These are phyloP conservation scores for Annulohypoxylon moriforme DNA, from an alignment of 495 filamentous ascomycete genomes.

Conservation along the genomic window DNA sequence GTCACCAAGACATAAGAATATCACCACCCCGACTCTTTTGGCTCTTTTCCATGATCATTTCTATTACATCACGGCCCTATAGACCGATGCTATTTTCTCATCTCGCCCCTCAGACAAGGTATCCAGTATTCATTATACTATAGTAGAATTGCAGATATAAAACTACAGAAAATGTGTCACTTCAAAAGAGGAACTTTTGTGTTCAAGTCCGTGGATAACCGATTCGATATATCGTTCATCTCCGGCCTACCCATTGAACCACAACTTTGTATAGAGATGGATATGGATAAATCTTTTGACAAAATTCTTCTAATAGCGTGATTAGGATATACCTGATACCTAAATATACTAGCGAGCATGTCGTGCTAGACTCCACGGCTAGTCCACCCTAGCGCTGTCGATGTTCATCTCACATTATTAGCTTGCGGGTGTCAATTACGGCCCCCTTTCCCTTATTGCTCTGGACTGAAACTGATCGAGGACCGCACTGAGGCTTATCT, in stretches of 20 bases:
- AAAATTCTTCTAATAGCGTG: neutral
- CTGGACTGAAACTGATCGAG: neutral
- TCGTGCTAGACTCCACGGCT: neutral
- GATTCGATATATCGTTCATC: constrained; percentile 1
- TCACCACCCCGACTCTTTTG: neutral
- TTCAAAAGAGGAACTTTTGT: neutral
- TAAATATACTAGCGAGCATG: neutral
- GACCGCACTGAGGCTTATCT: neutral
- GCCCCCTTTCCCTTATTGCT: neutral
- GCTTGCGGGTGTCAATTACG: neutral
- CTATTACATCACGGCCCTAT: neutral
- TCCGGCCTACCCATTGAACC: neutral
- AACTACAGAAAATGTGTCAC: no score
- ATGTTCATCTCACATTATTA: constrained; percentile 6
- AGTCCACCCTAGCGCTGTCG: constrained; percentile 2
- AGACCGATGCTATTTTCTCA: neutral
- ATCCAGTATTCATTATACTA: no score
- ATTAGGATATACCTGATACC: neutral
- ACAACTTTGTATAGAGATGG: neutral
- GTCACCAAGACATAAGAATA: neutral
- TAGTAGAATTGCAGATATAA: no score
- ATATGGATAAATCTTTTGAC: neutral
- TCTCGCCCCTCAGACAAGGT: neutral
- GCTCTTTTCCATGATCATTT: neutral
- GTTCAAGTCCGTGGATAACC: neutral